phyloP scores from a whole-genome alignment of 2,329 filamentous ascomycete species.

The Penicillium griseofulvum region DNA sequence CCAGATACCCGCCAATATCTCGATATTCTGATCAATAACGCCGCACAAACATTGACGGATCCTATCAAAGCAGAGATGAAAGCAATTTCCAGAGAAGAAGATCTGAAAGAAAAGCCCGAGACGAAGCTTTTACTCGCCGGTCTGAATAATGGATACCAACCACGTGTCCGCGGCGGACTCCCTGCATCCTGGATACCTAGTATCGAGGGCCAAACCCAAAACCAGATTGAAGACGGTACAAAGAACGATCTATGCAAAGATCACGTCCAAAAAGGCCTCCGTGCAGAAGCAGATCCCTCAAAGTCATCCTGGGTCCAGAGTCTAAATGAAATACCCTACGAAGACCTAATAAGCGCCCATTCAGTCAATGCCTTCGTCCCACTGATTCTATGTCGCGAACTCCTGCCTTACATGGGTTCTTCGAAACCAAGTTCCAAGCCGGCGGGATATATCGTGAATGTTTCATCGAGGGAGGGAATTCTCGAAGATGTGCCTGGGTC shows the following conservation, averaged over 20 bases:
- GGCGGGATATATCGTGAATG: slow-evolving; percentile 27
- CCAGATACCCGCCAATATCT: slow-evolving; percentile 9
- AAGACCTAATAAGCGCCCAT: slow-evolving; percentile 40
- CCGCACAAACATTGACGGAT: slow-evolving; percentile 41
- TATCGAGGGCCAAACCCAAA: slow-evolving; percentile 7
- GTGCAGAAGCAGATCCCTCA: background rate
- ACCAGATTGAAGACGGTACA: slow-evolving; percentile 31
- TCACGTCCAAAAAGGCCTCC: slow-evolving; percentile 19
- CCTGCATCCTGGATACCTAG: slow-evolving; percentile 17
- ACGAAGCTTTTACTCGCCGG: background rate
- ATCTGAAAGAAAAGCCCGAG: slow-evolving; percentile 9
- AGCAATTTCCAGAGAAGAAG: slow-evolving; percentile 27
- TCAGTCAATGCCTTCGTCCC: slow-evolving; percentile 41
- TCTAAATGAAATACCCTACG: slow-evolving; percentile 40
- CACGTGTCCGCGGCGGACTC: slow-evolving; percentile 14
- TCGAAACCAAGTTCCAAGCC: background rate
- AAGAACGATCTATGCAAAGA: slow-evolving; percentile 8
- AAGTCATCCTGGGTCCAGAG: slow-evolving; percentile 38
- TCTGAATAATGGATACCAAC: slow-evolving; percentile 6
- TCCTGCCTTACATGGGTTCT: slow-evolving; percentile 22
- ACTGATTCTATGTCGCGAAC: slow-evolving; percentile 39
- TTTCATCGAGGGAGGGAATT: slow-evolving; percentile 40
- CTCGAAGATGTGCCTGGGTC: slow-evolving; percentile 25
- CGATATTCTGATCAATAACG: slow-evolving; percentile 42
- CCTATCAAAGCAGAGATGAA: slow-evolving; percentile 29